Evolutionary conservation across 1,284 basidiomycete species (phyloP).

Genomic region (Microbotryomycetes sp.): DNA sequence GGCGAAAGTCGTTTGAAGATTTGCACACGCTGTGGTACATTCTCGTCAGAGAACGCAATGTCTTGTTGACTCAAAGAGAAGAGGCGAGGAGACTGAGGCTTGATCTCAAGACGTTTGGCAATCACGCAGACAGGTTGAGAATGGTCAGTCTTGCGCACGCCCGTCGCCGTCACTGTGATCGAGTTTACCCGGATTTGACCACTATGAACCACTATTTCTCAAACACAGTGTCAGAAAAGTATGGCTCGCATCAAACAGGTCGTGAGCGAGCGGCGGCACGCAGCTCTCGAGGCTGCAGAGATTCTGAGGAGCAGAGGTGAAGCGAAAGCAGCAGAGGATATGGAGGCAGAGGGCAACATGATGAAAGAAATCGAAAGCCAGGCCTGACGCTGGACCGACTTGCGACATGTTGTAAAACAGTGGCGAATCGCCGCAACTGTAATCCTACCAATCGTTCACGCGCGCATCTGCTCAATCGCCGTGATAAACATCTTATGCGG

Average conservation of each 20-base stretch:
- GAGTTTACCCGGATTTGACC: not conserved
- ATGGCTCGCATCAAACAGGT: conserved; percentile 95
- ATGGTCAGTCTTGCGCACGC: conserved; percentile 6
- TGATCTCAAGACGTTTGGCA: conserved; percentile 18
- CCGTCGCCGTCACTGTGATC: not conserved
- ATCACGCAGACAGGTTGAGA: conserved; percentile 18
- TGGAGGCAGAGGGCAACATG: conserved; percentile 4
- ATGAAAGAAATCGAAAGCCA: not conserved
- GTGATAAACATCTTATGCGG: not conserved
- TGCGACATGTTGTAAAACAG: no score
- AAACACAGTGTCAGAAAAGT: conserved; percentile 73
- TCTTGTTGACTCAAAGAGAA: conserved; percentile 76
- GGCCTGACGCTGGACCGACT: no score
- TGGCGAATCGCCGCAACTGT: no score
- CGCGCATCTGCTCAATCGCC: no score
- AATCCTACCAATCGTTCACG: no score
- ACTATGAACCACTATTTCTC: not conserved
- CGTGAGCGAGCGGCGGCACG: conserved; percentile 81
- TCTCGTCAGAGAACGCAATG: conserved; percentile 73
- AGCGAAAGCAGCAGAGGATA: conserved; percentile 1
- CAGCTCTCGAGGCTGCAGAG: conserved; percentile 60
- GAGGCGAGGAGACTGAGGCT: conserved; percentile 60
- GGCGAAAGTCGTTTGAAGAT: conserved; percentile 82
- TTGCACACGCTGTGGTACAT: conserved; percentile 91
- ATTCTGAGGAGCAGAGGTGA: conserved; percentile 22